phyloP scores from a whole-genome alignment of 495 filamentous ascomycete genomes.

The Aspergillus nanangensis region DNA sequence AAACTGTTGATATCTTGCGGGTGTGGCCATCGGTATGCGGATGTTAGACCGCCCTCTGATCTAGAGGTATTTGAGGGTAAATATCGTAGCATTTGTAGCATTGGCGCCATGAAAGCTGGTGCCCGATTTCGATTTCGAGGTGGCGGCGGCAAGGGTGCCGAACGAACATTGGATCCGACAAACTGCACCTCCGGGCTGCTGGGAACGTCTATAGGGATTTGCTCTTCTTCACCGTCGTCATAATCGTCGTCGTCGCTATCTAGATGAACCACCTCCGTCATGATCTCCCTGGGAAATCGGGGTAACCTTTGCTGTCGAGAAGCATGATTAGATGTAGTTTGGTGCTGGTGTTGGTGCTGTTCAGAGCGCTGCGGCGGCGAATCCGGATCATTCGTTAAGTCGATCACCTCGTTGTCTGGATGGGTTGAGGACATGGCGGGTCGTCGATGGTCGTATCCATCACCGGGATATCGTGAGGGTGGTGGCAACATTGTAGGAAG shows the following conservation, averaged over 20 bases:
- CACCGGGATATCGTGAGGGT: constrained; percentile 31
- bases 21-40: constrained; percentile 3
- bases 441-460: constrained; percentile 47
- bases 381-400: constrained; percentile 50
- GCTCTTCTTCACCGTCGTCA: constrained; percentile 10
- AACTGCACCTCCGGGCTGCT: constrained; percentile 39
- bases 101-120: neutral
- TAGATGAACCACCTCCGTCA: constrained; percentile 32
- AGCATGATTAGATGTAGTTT: constrained; percentile 1
- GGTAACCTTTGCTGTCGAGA: constrained; percentile 13
- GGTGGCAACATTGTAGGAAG: constrained; percentile 16
- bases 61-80: constrained; percentile 7
- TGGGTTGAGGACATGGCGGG: constrained; percentile 30
- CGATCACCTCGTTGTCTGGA: constrained; percentile 45
- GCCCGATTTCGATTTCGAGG: neutral
- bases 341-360: no score
- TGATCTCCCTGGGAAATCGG: constrained; percentile 30
- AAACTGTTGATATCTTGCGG: constrained; percentile 13
- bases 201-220: constrained; percentile 16
- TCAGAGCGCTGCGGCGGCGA: constrained; percentile 23
- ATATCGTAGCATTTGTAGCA: constrained; percentile 14
- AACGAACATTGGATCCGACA: constrained; percentile 21
- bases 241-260: constrained; percentile 26
- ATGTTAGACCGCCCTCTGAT: neutral
- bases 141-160: constrained; percentile 4